Evolutionary conservation across 169 alveolate genomes (phyloP), one percentile per base, ranked within the genome.

Genomic region (Cryptosporidium parvum): DNA sequence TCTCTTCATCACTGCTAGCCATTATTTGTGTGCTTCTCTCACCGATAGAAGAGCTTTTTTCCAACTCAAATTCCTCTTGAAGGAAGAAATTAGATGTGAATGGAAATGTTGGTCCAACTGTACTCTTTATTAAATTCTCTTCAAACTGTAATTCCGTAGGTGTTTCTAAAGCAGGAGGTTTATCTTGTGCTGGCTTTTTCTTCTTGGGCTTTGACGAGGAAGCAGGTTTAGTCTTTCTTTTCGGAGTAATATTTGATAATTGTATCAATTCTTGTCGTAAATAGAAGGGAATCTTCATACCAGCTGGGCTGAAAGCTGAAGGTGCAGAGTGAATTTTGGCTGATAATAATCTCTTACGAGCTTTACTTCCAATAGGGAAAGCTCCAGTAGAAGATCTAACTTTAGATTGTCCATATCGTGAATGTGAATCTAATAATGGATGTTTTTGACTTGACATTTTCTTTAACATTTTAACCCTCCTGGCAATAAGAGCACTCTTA

Each of bases 91-190:
- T 44, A 26, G 52, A 12, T 16, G 62, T 69, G 1, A 0, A 31
- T 2, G 85, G 85, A 18, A 48, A 44, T 12, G 16, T 3, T 12
- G 85, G 85, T 2, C 69, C 68, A 70, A 51, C 31, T 23, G 2
- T 26, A 56, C 23, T n/a, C 37, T n/a, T 21, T 0, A n/a, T 21
- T 7, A n/a, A 2, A 9, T n/a, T 37, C 0, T 0, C 0, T 37
- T 56, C 67, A 4, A 39, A 0, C 16, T 9, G 37, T 5, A 16
- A 7, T 42, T 9, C 14, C 10, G 48, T 7, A 42, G 48, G 9
- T 42, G 0, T 42, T 1, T 1, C 2, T 9, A 12, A 0, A 42
- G 16, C 0, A 42, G 16, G 14, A 42, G 16, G 14, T 7, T 12
- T 2, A 42, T 42, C 10, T 42, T 42, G 18, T 42, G 9, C 10